These are phyloP conservation scores for Penicillium olsonii DNA, from an alignment of 2,329 filamentous ascomycete species.

Conservation along the genomic window DNA sequence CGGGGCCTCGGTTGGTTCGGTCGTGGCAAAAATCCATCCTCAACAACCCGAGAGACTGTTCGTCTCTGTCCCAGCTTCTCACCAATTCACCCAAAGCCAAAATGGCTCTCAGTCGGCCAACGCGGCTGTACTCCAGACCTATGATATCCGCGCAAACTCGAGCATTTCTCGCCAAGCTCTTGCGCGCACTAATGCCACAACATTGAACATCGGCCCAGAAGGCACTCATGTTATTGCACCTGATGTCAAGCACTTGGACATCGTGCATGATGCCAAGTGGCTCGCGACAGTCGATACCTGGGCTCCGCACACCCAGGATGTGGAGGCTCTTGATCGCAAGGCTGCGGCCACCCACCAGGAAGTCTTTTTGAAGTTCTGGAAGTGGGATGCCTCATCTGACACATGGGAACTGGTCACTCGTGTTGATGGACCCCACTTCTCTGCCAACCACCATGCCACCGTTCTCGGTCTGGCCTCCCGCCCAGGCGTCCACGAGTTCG, in stretches of 20 bases:
- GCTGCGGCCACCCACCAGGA: constrained; percentile 51
- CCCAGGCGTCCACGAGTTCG: constrained; percentile 70
- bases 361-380: constrained; percentile 90
- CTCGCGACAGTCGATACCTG: constrained; percentile 91
- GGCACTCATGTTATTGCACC: constrained; percentile 74
- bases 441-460: constrained; percentile 52
- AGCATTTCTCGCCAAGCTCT: constrained; percentile 86
- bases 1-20: constrained; percentile 52
- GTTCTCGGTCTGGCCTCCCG: constrained; percentile 75
- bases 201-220: constrained; percentile 72
- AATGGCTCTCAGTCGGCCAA: constrained; percentile 49
- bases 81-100: constrained; percentile 39
- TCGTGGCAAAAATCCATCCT: constrained; percentile 64
- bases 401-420: constrained; percentile 76
- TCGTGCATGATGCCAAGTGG: constrained; percentile 83
- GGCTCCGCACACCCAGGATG: constrained; percentile 71
- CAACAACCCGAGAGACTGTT: constrained; percentile 64
- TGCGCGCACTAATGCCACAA: constrained; percentile 82
- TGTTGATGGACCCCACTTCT: constrained; percentile 77
- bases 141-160: constrained; percentile 76
- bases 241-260: constrained; percentile 70
- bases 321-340: constrained; percentile 55
- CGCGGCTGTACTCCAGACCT: constrained; percentile 70
- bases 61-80: constrained; percentile 63
- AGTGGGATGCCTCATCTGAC: constrained; percentile 57